These are phyloP conservation scores for Trichoderma gracile DNA, from an alignment of 2,329 filamentous ascomycete genomes.

Conservation along the genomic window DNA sequence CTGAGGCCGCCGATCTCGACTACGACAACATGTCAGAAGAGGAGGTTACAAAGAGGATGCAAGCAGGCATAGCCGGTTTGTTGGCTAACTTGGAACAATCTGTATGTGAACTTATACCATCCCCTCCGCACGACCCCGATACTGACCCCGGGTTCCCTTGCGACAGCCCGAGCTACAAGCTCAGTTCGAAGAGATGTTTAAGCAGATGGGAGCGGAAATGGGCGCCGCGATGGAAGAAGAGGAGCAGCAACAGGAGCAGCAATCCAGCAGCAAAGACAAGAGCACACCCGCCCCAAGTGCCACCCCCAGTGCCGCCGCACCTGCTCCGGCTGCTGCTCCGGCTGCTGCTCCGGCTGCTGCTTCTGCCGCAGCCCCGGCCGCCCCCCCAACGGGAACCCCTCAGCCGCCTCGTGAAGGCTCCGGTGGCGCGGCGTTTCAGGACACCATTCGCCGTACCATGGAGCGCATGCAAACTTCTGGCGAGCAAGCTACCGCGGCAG, in stretches of 20 bases:
- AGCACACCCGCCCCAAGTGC: not conserved
- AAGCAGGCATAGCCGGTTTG: conserved; percentile 84
- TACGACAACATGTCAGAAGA: conserved; percentile 62
- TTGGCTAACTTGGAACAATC: conserved; percentile 69
- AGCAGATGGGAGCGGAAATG: conserved; percentile 66
- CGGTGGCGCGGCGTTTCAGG: conserved; percentile 67
- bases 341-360: conserved; percentile 29
- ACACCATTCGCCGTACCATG: conserved; percentile 92
- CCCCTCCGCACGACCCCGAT: not conserved
- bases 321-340: conserved; percentile 29
- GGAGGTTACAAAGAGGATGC: conserved; percentile 82
- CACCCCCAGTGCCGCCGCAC: not conserved
- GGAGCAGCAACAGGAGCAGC: not conserved
- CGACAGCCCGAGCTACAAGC: conserved; percentile 68
- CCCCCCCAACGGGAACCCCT: conserved; percentile 17
- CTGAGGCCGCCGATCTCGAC: conserved; percentile 58
- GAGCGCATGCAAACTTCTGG: conserved; percentile 91
- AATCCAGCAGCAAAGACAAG: not conserved
- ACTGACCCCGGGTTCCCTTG: not conserved
- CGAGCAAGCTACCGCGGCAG: conserved; percentile 78
- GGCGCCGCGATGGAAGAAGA: conserved; percentile 50
- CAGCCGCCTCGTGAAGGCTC: conserved; percentile 32
- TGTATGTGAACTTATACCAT: conserved; percentile 40
- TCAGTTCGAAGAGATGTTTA: conserved; percentile 77
- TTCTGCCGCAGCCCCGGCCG: conserved; percentile 29